Evolutionary conservation across 768 basidiomycete species (phyloP), one percentile per base, ranked within the genome.

Genomic region (Galerina sulciceps): DNA sequence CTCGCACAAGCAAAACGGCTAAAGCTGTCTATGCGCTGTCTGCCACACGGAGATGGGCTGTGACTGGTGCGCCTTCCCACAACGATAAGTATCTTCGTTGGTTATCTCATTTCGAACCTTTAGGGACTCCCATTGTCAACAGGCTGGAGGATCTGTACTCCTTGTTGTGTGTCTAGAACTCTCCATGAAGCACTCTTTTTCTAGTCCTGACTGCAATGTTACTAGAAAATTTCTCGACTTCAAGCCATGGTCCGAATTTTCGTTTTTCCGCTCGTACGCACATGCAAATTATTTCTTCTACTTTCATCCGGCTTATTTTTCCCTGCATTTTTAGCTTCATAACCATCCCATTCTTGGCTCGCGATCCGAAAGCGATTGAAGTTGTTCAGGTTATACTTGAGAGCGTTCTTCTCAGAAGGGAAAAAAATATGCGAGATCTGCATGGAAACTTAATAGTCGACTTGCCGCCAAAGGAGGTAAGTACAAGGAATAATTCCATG

Each of bases 351-450:
- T 99, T 98, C 77, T 81, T 96, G 54, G 90, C 89, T 44, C 89
- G 87, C 37, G 96, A 98, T 71, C 87, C 92, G 0, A 95, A 94
- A 68, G 96, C 94, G 0, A 90, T 98, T 47, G 94, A 96, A 66
- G 89, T 98, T 43, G 94, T 98, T 0, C 96, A 98, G 73, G 90
- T 95, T 57, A 95, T 98, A 59, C 80, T 98, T 15, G 94, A 96
- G 71, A 93, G 87, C 36, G 82, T 93, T 48, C 77, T 99, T 5
- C 78, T 99, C 8, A 84, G 96, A 13, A 84, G 96, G 61, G 96
- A 98, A 73, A 99, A 99, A 78, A 89, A 85, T 53, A 96, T 95
- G 93, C 85, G 85, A 37, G 96, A 96, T 73, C 79, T 74, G 36
- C 85, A 94, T 63, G 96, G 96, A 9, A 89, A 91, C 53, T 85